Evolutionary conservation across 2,329 filamentous ascomycete genomes (phyloP), one percentile per base, ranked within the genome.

Genomic region (Talaromyces sp.): DNA sequence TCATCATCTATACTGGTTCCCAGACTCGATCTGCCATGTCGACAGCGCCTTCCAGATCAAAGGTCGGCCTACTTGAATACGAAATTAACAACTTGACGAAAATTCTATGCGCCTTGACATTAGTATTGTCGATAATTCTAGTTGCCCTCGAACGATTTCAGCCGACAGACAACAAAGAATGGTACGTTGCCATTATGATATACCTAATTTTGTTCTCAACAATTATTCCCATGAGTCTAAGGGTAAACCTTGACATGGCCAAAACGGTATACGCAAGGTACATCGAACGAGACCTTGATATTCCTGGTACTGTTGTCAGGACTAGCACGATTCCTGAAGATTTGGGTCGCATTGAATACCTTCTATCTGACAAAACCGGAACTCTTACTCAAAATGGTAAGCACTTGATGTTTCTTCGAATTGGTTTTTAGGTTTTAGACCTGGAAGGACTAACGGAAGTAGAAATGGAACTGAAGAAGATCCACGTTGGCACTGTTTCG

Each of bases 381-480:
- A 99, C 95, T 1, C 77, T 99, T 63, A 99, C 95, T 0, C 92
- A 98, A 68, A 99, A 99, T 70, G 86, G 81, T 82, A 74, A 67
- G 77, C 69, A 28, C 7, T 36, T 23, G 14, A 9, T 59, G 1
- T 68, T 70, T 61, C 27, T 12, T 5, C 14, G 7, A 14, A 28
- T 31, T 27, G 10, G 5, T 23, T 47, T 18, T 23, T 23, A 27
- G 1, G 28, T 14, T 16, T 31, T 57, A 30, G n/a, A 31, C 67
- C 72, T 60, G 73, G 23, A 47, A 23, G 44, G 18, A 18, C 65
- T 68, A 54, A 72, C 56, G 10, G n/a, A 30, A 60, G 7, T 63
- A 83, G 92, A 96, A 71, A 97, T 97, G 93, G 94, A 97, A 72
- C 89, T 99, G 84, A 96, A 96, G 73, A 99, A 99, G 77, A 94